These are phyloP conservation scores for Coemansia guatemalensis DNA, from an alignment of 192 early-diverging fungal species.

Conservation along the genomic window DNA sequence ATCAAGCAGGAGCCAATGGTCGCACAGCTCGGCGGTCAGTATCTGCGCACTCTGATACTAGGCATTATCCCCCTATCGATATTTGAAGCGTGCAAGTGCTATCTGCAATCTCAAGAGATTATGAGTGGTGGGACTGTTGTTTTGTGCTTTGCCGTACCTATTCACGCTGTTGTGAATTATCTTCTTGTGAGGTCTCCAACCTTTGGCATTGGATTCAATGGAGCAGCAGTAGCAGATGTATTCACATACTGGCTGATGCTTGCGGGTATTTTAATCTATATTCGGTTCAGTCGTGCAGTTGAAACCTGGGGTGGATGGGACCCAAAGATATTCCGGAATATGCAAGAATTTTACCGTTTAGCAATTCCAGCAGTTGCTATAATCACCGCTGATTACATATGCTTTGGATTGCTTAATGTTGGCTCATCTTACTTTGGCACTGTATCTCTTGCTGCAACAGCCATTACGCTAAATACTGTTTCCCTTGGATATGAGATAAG, in stretches of 20 bases:
- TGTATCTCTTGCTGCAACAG: constrained; percentile 69
- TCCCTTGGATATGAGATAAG: constrained; percentile 68
- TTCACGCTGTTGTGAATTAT: constrained; percentile 79
- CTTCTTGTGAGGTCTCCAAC: constrained; percentile 67
- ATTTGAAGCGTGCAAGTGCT: constrained; percentile 82
- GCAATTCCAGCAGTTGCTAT: constrained; percentile 80
- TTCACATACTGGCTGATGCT: constrained; percentile 76
- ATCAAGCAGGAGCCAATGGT: constrained; percentile 66
- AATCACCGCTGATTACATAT: constrained; percentile 81
- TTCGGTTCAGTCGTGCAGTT: constrained; percentile 55
- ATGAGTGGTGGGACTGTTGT: constrained; percentile 81
- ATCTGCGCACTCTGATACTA: constrained; percentile 62
- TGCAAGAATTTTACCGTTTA: constrained; percentile 63
- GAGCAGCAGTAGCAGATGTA: constrained; percentile 76
- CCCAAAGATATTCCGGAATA: constrained; percentile 60
- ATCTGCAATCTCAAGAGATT: constrained; percentile 78
- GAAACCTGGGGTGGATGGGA: constrained; percentile 86
- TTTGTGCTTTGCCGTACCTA: constrained; percentile 64
- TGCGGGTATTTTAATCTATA: constrained; percentile 65
- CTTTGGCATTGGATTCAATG: constrained; percentile 71
- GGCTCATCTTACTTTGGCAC: constrained; percentile 69
- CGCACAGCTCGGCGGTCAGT: constrained; percentile 59
- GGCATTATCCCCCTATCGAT: constrained; percentile 76
- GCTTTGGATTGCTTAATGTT: constrained; percentile 68
- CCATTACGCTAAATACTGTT: constrained; percentile 62